phyloP scores from a whole-genome alignment of 2,329 filamentous ascomycete genomes.

The Metarhizium album region DNA sequence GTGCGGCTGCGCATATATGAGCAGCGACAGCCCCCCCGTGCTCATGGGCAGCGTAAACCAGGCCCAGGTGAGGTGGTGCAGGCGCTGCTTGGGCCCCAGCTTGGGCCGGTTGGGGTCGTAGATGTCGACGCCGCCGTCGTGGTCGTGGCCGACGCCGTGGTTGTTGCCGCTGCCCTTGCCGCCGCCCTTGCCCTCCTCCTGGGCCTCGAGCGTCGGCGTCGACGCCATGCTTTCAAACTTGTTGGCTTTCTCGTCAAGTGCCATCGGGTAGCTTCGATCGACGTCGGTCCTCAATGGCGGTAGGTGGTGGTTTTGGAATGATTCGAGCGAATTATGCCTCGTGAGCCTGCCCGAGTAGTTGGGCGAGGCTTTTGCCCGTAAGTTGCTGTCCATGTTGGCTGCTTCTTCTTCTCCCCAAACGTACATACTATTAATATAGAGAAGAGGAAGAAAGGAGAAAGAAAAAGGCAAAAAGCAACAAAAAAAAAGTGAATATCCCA shows the following conservation, averaged over 20 bases:
- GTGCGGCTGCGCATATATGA: constrained; percentile 53
- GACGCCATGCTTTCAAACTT: neutral
- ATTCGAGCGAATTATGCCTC: neutral
- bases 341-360: neutral
- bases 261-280: neutral
- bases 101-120: constrained; percentile 16
- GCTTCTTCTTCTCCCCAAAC: neutral
- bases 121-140: constrained; percentile 8
- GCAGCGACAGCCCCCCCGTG: constrained; percentile 56
- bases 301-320: neutral
- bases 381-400: neutral
- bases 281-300: neutral
- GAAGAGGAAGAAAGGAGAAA: neutral
- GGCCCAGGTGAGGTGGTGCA: constrained; percentile 56
- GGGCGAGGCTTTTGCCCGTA: neutral
- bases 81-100: constrained; percentile 30
- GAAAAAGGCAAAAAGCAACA: too few species aligned
- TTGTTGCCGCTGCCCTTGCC: constrained; percentile 1
- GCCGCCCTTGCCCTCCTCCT: neutral
- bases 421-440: neutral
- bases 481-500: too few species aligned
- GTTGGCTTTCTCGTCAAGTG: neutral
- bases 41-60: constrained; percentile 71
- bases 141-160: neutral
- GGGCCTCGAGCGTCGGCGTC: neutral